Base-by-base conservation (phyloP, 805 yeast genomes). In the Ogataea allantospora region DNA sequence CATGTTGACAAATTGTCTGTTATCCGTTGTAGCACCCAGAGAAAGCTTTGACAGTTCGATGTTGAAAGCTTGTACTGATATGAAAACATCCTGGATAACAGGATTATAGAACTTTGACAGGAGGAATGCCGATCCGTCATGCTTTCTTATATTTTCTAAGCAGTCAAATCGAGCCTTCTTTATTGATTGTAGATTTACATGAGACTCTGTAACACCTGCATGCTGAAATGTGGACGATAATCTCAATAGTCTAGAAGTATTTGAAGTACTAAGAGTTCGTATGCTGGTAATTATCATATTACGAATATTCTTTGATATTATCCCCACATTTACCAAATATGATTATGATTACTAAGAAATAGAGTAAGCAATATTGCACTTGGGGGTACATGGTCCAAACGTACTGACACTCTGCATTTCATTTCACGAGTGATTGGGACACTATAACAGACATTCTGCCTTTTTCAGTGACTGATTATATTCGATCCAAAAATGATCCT, bases 101-200 rank as follows among this genome's bases (percentile, higher is more conserved):
- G 65, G 67, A 2, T 95, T 95, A 19, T 83, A 65, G 52, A 85
- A 83, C 32, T 83, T 82, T 2, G 83, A 74, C 16, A 86, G 62
- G 12, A 86, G 58, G 40, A 73, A 73, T 1, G 89, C 75, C 7
- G 87, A 80, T 12, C 81, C 61, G 58, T 84, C 93, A 40, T 57
- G 65, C 18, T 57, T 63, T 47, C 64, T 70, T 6, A 81, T 58
- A 27, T 68, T 57, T 8, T 65, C 64, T 32, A 58, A 52, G 43
- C 81, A 70, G 46, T 75, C 75, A 38, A 64, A 69, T 15, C 69
- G 58, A 9, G 71, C 62, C n/a, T 62, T 57, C 14, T 48, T 35
- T 5, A 58, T 37, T 16, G 48, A 28, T 8, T 34, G 40, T 13
- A 37, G 27, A 12, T 34, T 11, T 14, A 22, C 9, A 11, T 13